Conservation (phyloP, 148 eudicot genomes). For the Gaultheria prostrata region DNA sequence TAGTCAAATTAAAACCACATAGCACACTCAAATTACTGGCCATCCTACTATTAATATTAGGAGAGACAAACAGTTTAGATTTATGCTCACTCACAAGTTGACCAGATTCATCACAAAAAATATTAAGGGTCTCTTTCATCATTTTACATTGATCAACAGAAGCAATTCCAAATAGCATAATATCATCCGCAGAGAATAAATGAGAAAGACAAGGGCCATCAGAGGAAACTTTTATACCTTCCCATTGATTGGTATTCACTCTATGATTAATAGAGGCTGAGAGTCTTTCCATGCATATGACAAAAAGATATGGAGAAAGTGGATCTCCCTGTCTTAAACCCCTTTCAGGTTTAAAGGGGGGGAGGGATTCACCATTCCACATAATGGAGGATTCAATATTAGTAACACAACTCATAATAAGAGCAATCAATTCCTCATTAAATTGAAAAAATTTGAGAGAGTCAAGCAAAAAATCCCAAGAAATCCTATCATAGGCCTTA, state of each 20-base stretch:
- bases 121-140: neutral
- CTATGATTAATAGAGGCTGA: neutral
- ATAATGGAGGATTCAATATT: neutral
- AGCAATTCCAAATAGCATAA: neutral
- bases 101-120: neutral
- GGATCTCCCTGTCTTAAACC: neutral
- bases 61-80: neutral
- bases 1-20: neutral
- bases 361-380: neutral
- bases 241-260: neutral
- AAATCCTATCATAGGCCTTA: no score
- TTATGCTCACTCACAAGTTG: neutral
- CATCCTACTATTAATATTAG: neutral
- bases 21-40: neutral
- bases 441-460: no score
- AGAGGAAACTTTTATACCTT: neutral
- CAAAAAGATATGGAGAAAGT: neutral
- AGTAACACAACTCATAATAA: no score
- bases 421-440: no score
- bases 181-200: neutral
- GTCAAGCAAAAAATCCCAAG: no score
- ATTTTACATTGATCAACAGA: no score
- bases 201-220: neutral
- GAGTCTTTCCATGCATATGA: no score
- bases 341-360: neutral